These are phyloP conservation scores for Acanthamoeba divionensis DNA, from an alignment of 208 protist genomes.

Conservation along the genomic window DNA sequence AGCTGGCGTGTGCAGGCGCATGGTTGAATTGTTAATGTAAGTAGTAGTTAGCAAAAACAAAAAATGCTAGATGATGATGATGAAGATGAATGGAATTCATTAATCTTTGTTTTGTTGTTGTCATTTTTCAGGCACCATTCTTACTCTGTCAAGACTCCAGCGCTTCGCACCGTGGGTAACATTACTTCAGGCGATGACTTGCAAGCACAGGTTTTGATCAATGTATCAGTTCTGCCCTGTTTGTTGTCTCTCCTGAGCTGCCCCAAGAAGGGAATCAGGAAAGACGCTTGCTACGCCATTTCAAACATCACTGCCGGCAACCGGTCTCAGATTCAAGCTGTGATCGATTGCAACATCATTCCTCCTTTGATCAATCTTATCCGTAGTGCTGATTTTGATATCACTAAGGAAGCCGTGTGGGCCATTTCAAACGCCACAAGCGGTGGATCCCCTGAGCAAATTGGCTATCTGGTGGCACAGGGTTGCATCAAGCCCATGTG, in stretches of 20 bases:
- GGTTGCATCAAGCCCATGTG: slow-evolving; percentile 88
- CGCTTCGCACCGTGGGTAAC: no score
- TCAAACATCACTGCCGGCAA: slow-evolving; percentile 98
- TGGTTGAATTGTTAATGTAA: no score
- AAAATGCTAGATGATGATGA: no score
- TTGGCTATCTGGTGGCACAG: slow-evolving; percentile 86
- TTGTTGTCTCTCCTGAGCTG: slow-evolving; percentile 85
- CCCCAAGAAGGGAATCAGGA: slow-evolving; percentile 89
- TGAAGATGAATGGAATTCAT: no score
- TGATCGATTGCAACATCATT: slow-evolving; percentile 87
- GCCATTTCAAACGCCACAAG: slow-evolving; percentile 93
- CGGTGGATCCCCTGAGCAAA: slow-evolving; percentile 89
- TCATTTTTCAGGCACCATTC: slow-evolving; percentile 61
- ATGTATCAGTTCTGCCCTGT: slow-evolving; percentile 83
- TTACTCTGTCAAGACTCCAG: slow-evolving; percentile 88
- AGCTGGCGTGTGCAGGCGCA: slow-evolving; percentile 82
- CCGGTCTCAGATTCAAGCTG: slow-evolving; percentile 88
- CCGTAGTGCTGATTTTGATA: slow-evolving; percentile 87
- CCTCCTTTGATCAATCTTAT: slow-evolving; percentile 89
- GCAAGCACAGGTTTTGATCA: slow-evolving; percentile 93
- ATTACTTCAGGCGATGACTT: slow-evolving; percentile 95
- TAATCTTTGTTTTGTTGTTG: background rate
- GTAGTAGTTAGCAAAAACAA: no score
- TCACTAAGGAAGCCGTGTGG: slow-evolving; percentile 97
- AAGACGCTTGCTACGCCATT: slow-evolving; percentile 98